These are phyloP conservation scores for Pichia sp. DNA, from an alignment of 1,139 yeast species.

Conservation along the genomic window DNA sequence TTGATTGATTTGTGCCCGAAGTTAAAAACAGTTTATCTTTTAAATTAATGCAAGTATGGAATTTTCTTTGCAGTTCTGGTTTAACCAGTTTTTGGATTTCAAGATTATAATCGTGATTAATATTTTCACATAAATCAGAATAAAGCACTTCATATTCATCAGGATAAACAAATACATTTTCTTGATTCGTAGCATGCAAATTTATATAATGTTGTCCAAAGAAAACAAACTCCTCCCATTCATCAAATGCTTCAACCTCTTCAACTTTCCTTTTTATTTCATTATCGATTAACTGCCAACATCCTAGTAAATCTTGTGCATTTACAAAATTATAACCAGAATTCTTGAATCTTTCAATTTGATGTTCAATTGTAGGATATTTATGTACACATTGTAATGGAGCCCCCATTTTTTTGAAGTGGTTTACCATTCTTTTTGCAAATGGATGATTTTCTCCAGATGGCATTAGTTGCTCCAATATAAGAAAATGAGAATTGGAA, in stretches of 20 bases:
- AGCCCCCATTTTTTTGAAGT: slow-evolving; percentile 60
- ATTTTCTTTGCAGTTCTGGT: slow-evolving; percentile 12
- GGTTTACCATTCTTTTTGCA: slow-evolving; percentile 69
- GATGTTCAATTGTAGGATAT: slow-evolving; percentile 50
- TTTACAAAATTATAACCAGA: slow-evolving; percentile 46
- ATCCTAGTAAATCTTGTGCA: slow-evolving; percentile 49
- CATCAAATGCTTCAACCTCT: slow-evolving; percentile 66
- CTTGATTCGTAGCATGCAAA: slow-evolving; percentile 53
- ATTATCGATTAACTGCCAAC: slow-evolving; percentile 45
- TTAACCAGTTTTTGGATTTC: slow-evolving; percentile 2
- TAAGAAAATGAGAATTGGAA: slow-evolving; percentile 52
- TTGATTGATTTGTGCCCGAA: slow-evolving; percentile 53
- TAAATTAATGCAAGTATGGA: slow-evolving; percentile 33
- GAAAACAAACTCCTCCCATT: slow-evolving; percentile 73
- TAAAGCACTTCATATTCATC: not conserved
- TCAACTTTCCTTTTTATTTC: slow-evolving; percentile 41
- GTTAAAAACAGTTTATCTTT: slow-evolving; percentile 33
- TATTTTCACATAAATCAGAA: not conserved
- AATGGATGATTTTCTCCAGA: slow-evolving; percentile 58
- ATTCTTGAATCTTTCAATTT: slow-evolving; percentile 42
- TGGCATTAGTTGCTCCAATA: slow-evolving; percentile 71
- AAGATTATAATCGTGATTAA: not conserved
- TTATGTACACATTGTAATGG: slow-evolving; percentile 62
- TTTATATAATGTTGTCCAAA: slow-evolving; percentile 75
- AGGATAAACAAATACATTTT: slow-evolving; percentile 8